These are phyloP conservation scores for Arthrobotrys megalospora DNA, from an alignment of 2,329 filamentous ascomycete species.

Conservation along the genomic window DNA sequence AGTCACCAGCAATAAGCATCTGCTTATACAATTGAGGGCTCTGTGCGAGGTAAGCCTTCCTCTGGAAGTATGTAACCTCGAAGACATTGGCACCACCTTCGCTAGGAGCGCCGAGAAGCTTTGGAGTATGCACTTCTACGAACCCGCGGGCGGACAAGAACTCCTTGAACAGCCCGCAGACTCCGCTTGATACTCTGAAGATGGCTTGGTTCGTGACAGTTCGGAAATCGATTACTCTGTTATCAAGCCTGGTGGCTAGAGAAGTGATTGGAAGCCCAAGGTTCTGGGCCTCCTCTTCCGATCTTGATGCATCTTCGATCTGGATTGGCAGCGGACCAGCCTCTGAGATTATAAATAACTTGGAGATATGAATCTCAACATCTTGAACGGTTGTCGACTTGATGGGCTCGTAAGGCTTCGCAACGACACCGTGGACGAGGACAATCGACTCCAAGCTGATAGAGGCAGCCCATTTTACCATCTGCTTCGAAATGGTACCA, in stretches of 20 bases:
- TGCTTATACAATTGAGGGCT: conserved; percentile 91
- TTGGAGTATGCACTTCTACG: conserved; percentile 88
- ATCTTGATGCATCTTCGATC: conserved; percentile 70
- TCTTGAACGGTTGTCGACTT: conserved; percentile 86
- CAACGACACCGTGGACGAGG: conserved; percentile 82
- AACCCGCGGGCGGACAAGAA: conserved; percentile 84
- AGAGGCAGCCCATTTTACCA: conserved; percentile 90
- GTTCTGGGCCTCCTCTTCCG: conserved; percentile 70
- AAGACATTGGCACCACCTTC: conserved; percentile 96
- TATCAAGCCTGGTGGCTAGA: conserved; percentile 88
- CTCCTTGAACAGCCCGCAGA: conserved; percentile 80
- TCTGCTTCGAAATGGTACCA: conserved; percentile 81
- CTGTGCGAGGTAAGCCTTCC: conserved; percentile 84
- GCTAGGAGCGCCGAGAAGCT: conserved; percentile 88
- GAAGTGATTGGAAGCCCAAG: conserved; percentile 78
- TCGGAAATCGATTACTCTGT: conserved; percentile 92
- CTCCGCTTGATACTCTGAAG: conserved; percentile 78
- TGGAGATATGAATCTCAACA: conserved; percentile 89
- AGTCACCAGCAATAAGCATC: conserved; percentile 83
- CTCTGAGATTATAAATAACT: conserved; percentile 82
- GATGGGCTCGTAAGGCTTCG: conserved; percentile 87
- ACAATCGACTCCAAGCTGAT: conserved; percentile 87
- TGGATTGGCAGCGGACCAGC: conserved; percentile 75
- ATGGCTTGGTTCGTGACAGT: conserved; percentile 92
- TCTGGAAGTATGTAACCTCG: conserved; percentile 88